A percentile compares a stretch with the other conserved stretches of the same genome.
phyloP scores from a whole-genome alignment of 257 asterid species.

The Hygrophila difformis region DNA sequence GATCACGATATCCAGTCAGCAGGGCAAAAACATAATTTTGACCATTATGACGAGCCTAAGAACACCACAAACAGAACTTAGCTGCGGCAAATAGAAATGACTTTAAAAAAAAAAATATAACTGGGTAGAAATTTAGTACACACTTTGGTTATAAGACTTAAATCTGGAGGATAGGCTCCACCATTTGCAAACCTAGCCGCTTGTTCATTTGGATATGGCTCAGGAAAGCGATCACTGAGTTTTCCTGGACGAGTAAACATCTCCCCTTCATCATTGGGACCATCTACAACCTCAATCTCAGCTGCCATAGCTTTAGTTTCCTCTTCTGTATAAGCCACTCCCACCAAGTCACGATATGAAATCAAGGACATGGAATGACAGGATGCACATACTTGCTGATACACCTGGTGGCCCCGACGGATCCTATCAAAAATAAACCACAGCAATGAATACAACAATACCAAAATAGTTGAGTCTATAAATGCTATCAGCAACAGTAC shows the following conservation, averaged over 20 bases:
- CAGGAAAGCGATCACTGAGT: constrained; percentile 69
- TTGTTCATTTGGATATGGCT: constrained; percentile 68
- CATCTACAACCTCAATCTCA: constrained; percentile 74
- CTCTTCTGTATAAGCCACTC: constrained; percentile 81
- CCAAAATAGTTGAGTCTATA: no score
- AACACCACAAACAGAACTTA: not conserved
- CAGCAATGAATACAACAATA: constrained; percentile 14
- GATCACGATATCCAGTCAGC: constrained; percentile 73
- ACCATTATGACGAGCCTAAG: constrained; percentile 70
- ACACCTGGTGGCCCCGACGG: constrained; percentile 78
- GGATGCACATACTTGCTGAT: constrained; percentile 48
- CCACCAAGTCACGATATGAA: constrained; percentile 73
- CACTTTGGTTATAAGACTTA: constrained; percentile 77
- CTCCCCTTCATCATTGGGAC: constrained; percentile 82
- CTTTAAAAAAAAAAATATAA: constrained; percentile 7
- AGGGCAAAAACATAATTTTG: constrained; percentile 68
- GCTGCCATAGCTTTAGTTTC: constrained; percentile 86
- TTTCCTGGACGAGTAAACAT: constrained; percentile 76
- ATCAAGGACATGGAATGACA: constrained; percentile 79
- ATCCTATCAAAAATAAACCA: constrained; percentile 34
- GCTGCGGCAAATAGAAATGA: not conserved
- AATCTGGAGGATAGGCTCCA: constrained; percentile 84
- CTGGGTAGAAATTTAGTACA: not conserved
- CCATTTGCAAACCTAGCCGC: constrained; percentile 87
- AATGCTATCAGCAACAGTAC: no score